Base-by-base conservation (phyloP, 192 early-diverging fungal species). In the Entomortierella lignicola region DNA sequence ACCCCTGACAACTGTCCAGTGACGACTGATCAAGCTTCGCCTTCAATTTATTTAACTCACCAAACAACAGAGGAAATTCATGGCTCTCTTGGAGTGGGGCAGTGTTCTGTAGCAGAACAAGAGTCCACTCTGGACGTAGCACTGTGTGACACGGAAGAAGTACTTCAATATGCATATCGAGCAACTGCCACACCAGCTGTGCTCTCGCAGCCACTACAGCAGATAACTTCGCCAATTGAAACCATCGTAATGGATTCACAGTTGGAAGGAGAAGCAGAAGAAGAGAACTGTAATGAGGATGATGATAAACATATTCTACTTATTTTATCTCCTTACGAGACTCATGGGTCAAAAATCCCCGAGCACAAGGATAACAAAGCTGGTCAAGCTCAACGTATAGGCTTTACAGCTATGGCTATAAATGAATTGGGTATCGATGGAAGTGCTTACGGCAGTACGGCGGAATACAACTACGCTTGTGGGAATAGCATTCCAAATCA, bases 141-240 rank as follows among this genome's bases (percentile, higher is more conserved):
- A 25, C 6, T 25, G 15, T 37, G 34, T 37, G 39, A 42, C 12
- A 25, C 10, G 0, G 62, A 63, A 20, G 62, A 41, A n/a, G 50
- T 53, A 8, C 51, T 53, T 2, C 62, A 63, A 29, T 39, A 53
- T 0, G 62, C 51, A 4, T 53, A 64, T 27, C 31, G 62, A 52
- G 62, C 51, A 10, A 64, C 31, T 12, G 21, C 12, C 11, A 53
- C 27, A 50, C 34, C 48, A 20, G 62, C 62, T 17, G 4, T 53
- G 31, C 51, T 64, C 32, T 15, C 51, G 11, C 29, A 32, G 4
- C 60, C 60, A n/a, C 51, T 64, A 2, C 62, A 34, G 31, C 30
- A 41, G 17, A 27, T 17, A 4, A 25, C 58, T 26, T 10, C 56
- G 10, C 34, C n/a, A 1, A 58, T 10, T 26, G 53, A 55, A 50